phyloP scores from a whole-genome alignment of 2,329 filamentous ascomycete genomes.

The Fusarium virguliforme region DNA sequence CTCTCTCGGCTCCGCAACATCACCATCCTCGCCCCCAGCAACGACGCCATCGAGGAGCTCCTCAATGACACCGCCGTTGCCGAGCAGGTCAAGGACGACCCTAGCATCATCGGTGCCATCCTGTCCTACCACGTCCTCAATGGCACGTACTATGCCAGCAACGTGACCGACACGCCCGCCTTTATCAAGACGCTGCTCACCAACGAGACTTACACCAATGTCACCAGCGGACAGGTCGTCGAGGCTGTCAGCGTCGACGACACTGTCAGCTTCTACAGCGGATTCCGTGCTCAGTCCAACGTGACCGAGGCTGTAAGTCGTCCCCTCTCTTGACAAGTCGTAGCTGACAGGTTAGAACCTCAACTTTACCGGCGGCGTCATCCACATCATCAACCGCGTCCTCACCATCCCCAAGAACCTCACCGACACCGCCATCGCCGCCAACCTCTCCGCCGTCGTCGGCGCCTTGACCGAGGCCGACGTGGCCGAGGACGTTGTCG shows the following conservation, averaged over 20 bases:
- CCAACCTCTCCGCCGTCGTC: constrained; percentile 44
- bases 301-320: constrained; percentile 54
- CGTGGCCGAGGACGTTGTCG: constrained; percentile 46
- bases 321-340: too few species aligned
- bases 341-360: constrained; percentile 55
- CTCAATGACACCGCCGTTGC: constrained; percentile 61
- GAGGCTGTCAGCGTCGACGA: constrained; percentile 59
- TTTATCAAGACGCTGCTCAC: constrained; percentile 62
- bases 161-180: constrained; percentile 50
- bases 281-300: constrained; percentile 58
- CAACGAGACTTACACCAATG: constrained; percentile 61
- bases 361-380: constrained; percentile 62
- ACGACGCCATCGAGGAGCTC: constrained; percentile 68
- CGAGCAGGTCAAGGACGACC: constrained; percentile 58
- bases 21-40: constrained; percentile 69
- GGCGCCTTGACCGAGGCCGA: constrained; percentile 50
- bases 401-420: constrained; percentile 56
- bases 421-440: constrained; percentile 52
- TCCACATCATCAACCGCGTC: constrained; percentile 67
- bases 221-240: constrained; percentile 62
- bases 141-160: constrained; percentile 58
- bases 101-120: constrained; percentile 60
- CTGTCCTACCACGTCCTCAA: constrained; percentile 73
- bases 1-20: constrained; percentile 42
- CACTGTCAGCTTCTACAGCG: constrained; percentile 64